Base-by-base conservation (phyloP, 2,329 filamentous ascomycete genomes). In the Nemania bipapillata region DNA sequence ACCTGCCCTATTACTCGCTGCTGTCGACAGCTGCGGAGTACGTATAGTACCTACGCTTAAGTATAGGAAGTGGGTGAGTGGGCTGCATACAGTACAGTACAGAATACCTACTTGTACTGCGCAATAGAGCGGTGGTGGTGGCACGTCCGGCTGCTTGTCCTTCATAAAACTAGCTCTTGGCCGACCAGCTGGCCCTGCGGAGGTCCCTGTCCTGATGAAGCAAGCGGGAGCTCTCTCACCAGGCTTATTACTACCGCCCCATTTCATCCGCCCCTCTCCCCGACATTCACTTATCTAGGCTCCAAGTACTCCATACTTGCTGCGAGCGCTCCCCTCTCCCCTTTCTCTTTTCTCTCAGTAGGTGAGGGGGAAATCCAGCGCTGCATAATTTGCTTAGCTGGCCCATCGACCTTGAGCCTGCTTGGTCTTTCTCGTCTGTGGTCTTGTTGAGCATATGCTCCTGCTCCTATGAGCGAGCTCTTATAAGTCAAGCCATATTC, bases 391-490 rank as follows among this genome's bases (percentile, higher is more conserved):
- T 60, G 56, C 56, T 52, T 55, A 62, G 58, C 50, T 66, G 62
- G 57, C 49, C 68, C 68, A 49, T 35, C 50, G 37, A 45, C 55
- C 53, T 37, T 22, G 24, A 50, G 22, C 17, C 30, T 63, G 24
- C 49, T 67, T 47, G 54, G 47, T 61, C 35, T 35, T 20, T 28
- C 54, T 63, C 50, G 40, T 54, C 35, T 54, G 55, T 63, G 45
- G 53, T 60, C 57, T 20, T 22, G 26, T 32, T 58, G 66, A 65
- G 49, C 62, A 24, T 52, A 37, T 50, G 60, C 42, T 60, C 65
- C 63, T 22, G 32, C 24, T 24, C 54, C 32, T n/a, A 70, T 70
- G 69, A 70, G 69, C 69, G 49, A 55, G 66, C 30, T 65, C 66
- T 60, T 30, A 54, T 69, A 70, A 55, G 47, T 45, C 50, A 54